phyloP scores from a whole-genome alignment of 1,139 yeast species.

The Yamadazyma taylorii region DNA sequence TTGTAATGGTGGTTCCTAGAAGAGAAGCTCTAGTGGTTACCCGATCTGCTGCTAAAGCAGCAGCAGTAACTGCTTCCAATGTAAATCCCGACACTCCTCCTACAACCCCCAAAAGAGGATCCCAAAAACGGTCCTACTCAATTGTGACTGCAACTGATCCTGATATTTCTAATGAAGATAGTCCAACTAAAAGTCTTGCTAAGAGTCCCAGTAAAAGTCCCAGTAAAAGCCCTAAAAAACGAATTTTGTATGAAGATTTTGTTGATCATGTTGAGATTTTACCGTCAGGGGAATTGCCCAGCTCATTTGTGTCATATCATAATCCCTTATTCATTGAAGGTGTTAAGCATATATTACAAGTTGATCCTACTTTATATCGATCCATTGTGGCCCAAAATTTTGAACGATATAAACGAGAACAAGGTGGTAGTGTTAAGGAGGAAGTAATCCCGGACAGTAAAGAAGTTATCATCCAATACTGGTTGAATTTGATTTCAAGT shows the following conservation, averaged over 20 bases:
- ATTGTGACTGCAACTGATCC: no score
- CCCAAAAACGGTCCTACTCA: no score
- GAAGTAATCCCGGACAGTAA: slow-evolving; percentile 18
- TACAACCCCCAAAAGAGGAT: no score
- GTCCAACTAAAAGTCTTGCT: slow-evolving; percentile 2
- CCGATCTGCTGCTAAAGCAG: not conserved
- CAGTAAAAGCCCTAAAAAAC: not conserved
- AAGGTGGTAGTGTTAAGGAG: slow-evolving; percentile 19
- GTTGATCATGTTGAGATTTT: slow-evolving; percentile 28
- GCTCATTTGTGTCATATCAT: slow-evolving; percentile 41
- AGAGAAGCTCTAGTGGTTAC: not conserved
- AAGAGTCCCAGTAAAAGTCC: slow-evolving; percentile 1
- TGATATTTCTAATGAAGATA: no score
- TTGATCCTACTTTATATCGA: slow-evolving; percentile 46
- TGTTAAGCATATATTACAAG: slow-evolving; percentile 33
- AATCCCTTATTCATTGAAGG: slow-evolving; percentile 45
- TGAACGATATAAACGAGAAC: slow-evolving; percentile 23
- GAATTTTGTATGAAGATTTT: slow-evolving; percentile 27
- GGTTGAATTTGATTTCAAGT: slow-evolving; percentile 40
- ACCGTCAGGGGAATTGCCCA: slow-evolving; percentile 35
- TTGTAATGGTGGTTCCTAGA: not conserved
- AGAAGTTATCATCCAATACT: slow-evolving; percentile 38
- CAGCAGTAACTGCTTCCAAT: not conserved
- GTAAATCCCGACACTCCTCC: no score
- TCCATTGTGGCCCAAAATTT: slow-evolving; percentile 33